Conservation (phyloP, 2,329 filamentous ascomycete genomes). For the Mycosphaerella sp. region DNA sequence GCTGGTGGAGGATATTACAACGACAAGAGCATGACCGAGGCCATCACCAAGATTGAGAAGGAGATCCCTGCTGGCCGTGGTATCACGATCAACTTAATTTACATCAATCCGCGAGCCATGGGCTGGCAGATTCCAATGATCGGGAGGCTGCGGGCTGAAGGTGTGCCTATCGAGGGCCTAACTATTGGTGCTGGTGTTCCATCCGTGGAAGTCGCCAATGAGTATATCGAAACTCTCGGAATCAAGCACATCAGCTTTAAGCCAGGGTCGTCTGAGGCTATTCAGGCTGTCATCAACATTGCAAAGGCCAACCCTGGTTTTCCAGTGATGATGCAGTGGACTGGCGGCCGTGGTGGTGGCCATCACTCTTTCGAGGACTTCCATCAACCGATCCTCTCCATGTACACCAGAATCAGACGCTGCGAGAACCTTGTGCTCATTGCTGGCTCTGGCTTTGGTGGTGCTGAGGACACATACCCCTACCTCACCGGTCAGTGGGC, state of each 20-base stretch:
- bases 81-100: constrained; percentile 86
- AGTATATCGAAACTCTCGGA: constrained; percentile 88
- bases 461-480: constrained; percentile 82
- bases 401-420: constrained; percentile 83
- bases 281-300: constrained; percentile 85
- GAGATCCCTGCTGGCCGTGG: constrained; percentile 77
- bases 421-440: constrained; percentile 82
- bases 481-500: constrained; percentile 89
- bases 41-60: constrained; percentile 77
- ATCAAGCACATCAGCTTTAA: constrained; percentile 94
- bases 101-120: constrained; percentile 84
- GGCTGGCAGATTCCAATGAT: constrained; percentile 86
- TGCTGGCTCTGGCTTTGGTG: constrained; percentile 87
- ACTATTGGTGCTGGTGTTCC: constrained; percentile 92
- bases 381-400: constrained; percentile 82
- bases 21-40: constrained; percentile 73
- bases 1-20: constrained; percentile 87
- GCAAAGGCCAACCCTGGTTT: constrained; percentile 90
- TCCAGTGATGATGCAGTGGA: constrained; percentile 93
- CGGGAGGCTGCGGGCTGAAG: constrained; percentile 71
- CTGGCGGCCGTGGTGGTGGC: constrained; percentile 84
- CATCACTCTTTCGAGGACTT: constrained; percentile 96
- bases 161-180: constrained; percentile 83
- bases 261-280: constrained; percentile 80
- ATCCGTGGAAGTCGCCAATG: constrained; percentile 85